These are phyloP conservation scores for Eutypa lata DNA, from an alignment of 2,329 filamentous ascomycete species.

Conservation along the genomic window DNA sequence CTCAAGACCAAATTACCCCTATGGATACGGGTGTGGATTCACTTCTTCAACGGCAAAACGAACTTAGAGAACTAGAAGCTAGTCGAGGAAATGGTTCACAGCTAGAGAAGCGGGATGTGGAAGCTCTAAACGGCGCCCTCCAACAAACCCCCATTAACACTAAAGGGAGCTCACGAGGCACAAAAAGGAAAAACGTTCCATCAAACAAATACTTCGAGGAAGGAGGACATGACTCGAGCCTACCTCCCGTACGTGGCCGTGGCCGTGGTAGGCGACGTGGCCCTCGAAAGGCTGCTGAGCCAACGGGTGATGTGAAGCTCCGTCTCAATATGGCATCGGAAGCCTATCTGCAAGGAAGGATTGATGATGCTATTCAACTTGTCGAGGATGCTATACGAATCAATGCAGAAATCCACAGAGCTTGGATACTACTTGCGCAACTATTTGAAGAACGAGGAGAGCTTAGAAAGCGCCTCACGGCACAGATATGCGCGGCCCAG, in stretches of 20 bases:
- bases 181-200: not conserved
- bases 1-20: slow-evolving; percentile 7
- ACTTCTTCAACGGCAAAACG: slow-evolving; percentile 22
- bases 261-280: slow-evolving; percentile 32
- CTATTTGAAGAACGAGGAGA: slow-evolving; percentile 61
- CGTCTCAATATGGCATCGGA: slow-evolving; percentile 65
- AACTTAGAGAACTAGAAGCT: slow-evolving; percentile 11
- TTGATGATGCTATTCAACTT: slow-evolving; percentile 55
- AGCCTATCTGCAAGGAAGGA: slow-evolving; percentile 61
- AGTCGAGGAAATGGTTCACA: not conserved
- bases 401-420: slow-evolving; percentile 64
- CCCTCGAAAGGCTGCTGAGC: slow-evolving; percentile 61
- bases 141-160: not conserved
- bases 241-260: slow-evolving; percentile 5
- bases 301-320: slow-evolving; percentile 67
- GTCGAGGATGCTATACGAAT: slow-evolving; percentile 64
- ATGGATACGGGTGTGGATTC: slow-evolving; percentile 19
- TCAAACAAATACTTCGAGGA: not conserved
- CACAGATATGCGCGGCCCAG: slow-evolving; percentile 60
- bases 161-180: not conserved
- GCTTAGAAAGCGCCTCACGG: slow-evolving; percentile 53
- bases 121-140: not conserved
- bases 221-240: not conserved
- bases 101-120: not conserved
- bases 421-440: slow-evolving; percentile 60